phyloP scores from a whole-genome alignment of 306 rosid genomes.

The Castanea mollissima region DNA sequence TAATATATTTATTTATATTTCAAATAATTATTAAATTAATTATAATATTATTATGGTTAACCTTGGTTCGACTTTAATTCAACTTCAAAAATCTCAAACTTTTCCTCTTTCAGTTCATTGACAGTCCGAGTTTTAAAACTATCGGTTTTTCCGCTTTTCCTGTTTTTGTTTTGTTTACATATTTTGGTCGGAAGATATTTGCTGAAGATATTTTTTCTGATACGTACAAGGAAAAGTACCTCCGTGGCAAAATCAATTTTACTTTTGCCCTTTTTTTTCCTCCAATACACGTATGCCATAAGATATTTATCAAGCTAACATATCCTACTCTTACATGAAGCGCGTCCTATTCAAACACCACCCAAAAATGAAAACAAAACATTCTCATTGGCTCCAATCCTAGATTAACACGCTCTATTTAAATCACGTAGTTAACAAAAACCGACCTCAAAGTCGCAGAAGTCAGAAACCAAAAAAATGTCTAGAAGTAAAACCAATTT shows the following conservation, averaged over 20 bases:
- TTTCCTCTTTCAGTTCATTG: too few species aligned
- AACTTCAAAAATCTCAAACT: accelerated
- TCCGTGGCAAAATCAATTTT: neutral
- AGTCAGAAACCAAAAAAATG: neutral
- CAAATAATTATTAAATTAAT: too few species aligned
- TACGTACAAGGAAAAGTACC: neutral
- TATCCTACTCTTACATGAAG: neutral
- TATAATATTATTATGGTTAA: too few species aligned
- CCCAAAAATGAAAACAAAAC: neutral
- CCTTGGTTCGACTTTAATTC: too few species aligned
- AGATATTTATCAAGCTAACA: slow-evolving; percentile 18
- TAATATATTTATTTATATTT: too few species aligned
- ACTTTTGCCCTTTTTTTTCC: neutral
- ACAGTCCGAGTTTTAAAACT: accelerated
- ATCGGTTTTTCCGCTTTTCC: too few species aligned
- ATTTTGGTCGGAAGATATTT: neutral
- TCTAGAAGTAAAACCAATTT: too few species aligned
- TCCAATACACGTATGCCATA: neutral
- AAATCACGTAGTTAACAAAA: neutral
- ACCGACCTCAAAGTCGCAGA: neutral
- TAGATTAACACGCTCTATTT: neutral
- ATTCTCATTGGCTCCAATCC: too few species aligned
- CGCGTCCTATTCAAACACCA: neutral
- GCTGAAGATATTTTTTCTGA: neutral
- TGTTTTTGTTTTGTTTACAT: too few species aligned